A percentile compares a stretch with the other conserved stretches of the same genome.
These are phyloP conservation scores for Pyrenochaeta sp. DNA, from an alignment of 2,329 filamentous ascomycete species.

Conservation along the genomic window DNA sequence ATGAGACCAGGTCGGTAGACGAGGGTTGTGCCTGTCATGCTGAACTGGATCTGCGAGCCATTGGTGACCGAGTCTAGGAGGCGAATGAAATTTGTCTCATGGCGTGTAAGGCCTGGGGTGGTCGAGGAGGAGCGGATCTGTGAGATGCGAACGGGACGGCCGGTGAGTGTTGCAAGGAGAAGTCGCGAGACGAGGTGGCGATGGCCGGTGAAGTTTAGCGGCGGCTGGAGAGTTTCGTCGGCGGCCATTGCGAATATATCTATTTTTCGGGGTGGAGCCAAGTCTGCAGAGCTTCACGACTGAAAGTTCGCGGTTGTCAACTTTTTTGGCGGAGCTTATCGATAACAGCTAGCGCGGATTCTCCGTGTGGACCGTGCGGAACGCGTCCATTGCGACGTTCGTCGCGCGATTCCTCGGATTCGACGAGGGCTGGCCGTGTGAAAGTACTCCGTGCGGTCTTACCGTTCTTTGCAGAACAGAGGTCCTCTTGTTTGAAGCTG, in stretches of 20 bases:
- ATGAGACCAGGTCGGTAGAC: conserved; percentile 93
- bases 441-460: too few species aligned
- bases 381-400: too few species aligned
- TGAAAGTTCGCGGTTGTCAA: neutral
- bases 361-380: too few species aligned
- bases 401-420: too few species aligned
- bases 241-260: conserved; percentile 34
- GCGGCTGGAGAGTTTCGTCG: conserved; percentile 52
- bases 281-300: neutral
- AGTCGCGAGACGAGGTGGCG: conserved; percentile 83
- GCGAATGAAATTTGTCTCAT: conserved; percentile 95
- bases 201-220: conserved; percentile 82
- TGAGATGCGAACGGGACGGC: conserved; percentile 87
- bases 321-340: conserved; percentile 10
- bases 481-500: too few species aligned
- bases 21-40: conserved; percentile 91
- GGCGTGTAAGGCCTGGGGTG: conserved; percentile 84
- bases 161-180: conserved; percentile 88
- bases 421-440: too few species aligned
- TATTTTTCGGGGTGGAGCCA: conserved; percentile 1
- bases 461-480: too few species aligned
- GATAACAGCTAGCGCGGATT: conserved; percentile 9
- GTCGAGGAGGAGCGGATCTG: conserved; percentile 90
- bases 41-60: conserved; percentile 93
- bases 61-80: conserved; percentile 95